These are phyloP conservation scores for Lobosporangium transversale DNA, from an alignment of 192 early-diverging fungal genomes.

Conservation along the genomic window DNA sequence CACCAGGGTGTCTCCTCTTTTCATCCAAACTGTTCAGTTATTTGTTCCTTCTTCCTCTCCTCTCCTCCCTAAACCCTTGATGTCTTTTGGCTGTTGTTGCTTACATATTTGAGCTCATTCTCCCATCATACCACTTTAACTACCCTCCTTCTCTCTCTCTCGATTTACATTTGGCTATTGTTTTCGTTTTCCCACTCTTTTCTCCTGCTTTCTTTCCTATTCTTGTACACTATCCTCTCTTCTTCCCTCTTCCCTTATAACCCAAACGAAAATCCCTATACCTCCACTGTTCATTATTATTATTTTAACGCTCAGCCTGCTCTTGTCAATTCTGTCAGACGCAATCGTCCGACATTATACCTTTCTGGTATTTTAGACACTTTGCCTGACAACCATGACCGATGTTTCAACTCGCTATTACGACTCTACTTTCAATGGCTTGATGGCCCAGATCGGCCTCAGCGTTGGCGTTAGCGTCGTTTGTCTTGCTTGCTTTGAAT, in stretches of 20 bases:
- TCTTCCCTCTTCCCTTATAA: background rate
- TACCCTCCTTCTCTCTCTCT: background rate
- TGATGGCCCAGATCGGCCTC: slow-evolving; percentile 63
- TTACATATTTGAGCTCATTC: background rate
- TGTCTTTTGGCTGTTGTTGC: background rate
- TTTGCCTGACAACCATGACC: slow-evolving; percentile 24
- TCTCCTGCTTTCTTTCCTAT: background rate
- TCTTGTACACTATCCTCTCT: background rate
- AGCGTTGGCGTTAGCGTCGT: slow-evolving; percentile 51
- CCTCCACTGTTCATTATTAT: no score
- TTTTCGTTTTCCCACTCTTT: background rate
- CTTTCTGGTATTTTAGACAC: no score
- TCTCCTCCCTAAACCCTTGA: no score
- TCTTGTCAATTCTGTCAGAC: no score
- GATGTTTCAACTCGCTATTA: slow-evolving; percentile 21
- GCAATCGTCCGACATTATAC: no score
- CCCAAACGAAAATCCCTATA: no score
- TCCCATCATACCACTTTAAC: background rate
- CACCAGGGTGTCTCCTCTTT: no score
- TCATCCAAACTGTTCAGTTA: no score
- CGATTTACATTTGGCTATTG: background rate
- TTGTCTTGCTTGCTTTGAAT: slow-evolving; percentile 62
- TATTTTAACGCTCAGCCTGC: no score
- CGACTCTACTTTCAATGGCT: slow-evolving; percentile 59
- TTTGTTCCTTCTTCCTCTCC: no score